Evolutionary conservation across 2,329 filamentous ascomycete species (phyloP).

Genomic region (Talaromyces sp.): DNA sequence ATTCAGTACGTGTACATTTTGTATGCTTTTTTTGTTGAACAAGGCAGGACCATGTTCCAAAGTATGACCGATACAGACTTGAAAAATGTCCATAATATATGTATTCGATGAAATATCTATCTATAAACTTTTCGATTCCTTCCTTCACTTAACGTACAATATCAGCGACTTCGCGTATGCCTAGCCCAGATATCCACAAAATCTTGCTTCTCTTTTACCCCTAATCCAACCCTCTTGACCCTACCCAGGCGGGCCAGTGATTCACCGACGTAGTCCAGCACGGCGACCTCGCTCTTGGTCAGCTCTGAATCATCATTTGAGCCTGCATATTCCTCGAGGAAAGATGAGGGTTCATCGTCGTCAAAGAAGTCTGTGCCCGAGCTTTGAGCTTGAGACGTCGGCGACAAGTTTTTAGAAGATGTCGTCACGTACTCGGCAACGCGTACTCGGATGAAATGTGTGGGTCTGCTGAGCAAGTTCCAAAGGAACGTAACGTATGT

Average conservation of each 20-base stretch:
- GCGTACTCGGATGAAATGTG: constrained; percentile 84
- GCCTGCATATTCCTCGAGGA: constrained; percentile 16
- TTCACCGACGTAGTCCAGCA: constrained; percentile 77
- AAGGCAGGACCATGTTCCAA: not conserved
- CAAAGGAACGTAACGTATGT: constrained; percentile 72
- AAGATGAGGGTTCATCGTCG: not conserved
- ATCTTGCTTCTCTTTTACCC: constrained; percentile 73
- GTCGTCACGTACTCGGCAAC: constrained; percentile 68
- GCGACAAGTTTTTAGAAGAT: constrained; percentile 33
- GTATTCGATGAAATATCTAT: not conserved
- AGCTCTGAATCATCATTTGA: constrained; percentile 29
- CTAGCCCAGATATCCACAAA: constrained; percentile 70
- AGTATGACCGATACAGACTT: not conserved
- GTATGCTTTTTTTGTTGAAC: not conserved
- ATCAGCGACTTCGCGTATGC: constrained; percentile 4
- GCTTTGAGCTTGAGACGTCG: constrained; percentile 38
- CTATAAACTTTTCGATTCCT: not conserved
- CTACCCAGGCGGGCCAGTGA: constrained; percentile 80
- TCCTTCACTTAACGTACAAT: not conserved
- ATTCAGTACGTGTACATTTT: not conserved
- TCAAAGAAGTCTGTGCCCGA: constrained; percentile 26
- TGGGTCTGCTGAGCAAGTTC: constrained; percentile 77
- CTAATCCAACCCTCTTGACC: constrained; percentile 83
- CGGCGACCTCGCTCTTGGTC: constrained; percentile 58
- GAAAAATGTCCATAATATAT: not conserved